Conservation (phyloP, 805 yeast species). For the Kurtzmaniella fragi region DNA sequence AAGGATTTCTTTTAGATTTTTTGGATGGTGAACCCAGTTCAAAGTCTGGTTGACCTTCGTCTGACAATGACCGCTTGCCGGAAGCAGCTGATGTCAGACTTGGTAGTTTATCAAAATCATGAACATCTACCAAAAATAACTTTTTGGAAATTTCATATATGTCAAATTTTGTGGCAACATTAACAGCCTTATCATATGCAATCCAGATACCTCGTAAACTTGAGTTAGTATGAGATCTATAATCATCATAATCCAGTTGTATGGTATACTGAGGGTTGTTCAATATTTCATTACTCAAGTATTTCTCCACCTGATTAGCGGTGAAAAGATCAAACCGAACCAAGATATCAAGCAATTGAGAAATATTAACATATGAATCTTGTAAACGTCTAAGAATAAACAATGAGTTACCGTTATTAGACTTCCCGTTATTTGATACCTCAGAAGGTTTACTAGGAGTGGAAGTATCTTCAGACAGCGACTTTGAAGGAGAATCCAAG, state of each 20-base stretch:
- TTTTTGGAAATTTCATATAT: conserved; percentile 32
- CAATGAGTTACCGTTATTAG: conserved; percentile 7
- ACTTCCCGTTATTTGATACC: neutral
- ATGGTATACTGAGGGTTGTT: conserved; percentile 25
- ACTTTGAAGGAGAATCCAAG: neutral
- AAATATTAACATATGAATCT: conserved; percentile 36
- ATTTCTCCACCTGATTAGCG: conserved; percentile 22
- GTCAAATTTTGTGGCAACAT: conserved; percentile 34
- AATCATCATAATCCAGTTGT: conserved; percentile 21
- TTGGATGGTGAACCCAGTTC: conserved; percentile 28
- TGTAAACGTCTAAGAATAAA: conserved; percentile 35
- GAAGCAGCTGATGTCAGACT: neutral
- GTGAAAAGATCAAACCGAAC: conserved; percentile 22
- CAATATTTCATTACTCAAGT: conserved; percentile 27
- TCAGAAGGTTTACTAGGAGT: conserved; percentile 3
- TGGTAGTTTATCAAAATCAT: conserved; percentile 36
- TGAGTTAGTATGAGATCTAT: conserved; percentile 20
- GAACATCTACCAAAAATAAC: conserved; percentile 40
- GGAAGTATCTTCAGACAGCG: neutral
- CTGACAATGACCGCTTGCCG: conserved; percentile 12
- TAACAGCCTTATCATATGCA: conserved; percentile 39
- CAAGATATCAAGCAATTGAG: conserved; percentile 32
- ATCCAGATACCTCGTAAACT: conserved; percentile 36
- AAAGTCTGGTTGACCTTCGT: conserved; percentile 9
- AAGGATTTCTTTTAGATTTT: conserved; percentile 15